Evolutionary conservation across 78 protist species (phyloP), one percentile per base, ranked within the genome.

Genomic region (Tieghemostelium lacteum): DNA sequence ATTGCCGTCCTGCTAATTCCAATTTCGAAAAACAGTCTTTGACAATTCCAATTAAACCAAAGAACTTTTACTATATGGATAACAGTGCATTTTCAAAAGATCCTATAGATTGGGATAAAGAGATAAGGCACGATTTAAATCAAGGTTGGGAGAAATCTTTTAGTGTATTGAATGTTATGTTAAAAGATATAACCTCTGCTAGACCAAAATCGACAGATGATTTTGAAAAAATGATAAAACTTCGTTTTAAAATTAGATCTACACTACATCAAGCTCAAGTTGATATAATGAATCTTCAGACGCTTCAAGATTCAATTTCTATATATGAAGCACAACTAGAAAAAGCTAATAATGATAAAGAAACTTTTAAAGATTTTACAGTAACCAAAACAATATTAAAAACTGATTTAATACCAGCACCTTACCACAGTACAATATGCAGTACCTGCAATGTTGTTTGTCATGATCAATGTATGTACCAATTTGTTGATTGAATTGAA

Each of bases 401-500:
- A 16, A 3, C 14, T 22, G 50, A 34, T 22, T 63, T 52, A 12
- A 19, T 58, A 20, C 58, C 17, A 16, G 33, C 54, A 14, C 16
- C 28, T 12, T 73, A 73, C 17, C 57, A 73, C 34, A 58, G 45
- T 19, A 73, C 85, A 0, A 39, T 73, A 5, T 73, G 85, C 22
- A 58, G 69, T 73, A 39, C 22, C 0, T 73, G 66, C 58, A 34
- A 73, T 39, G 3, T 14, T 17, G 85, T 73, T 33, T 73, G 85
- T 10, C 85, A 73, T 57, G 67, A 57, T 28, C 36, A 39, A n/a
- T 73, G 85, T 72, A 19, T 36, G 22, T 55, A 55, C 16, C 22
- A 45, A 45, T 45, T 45, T 45, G 52, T 45, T 12, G 10, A 45
- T 12, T 12, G 10, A 45, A 45, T 2, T 55, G 5, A 5, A 22